Percentiles rank a stretch among this genome's conserved stretches.
Conservation (phyloP, 306 rosid genomes). For the Cucurbita moschata region DNA sequence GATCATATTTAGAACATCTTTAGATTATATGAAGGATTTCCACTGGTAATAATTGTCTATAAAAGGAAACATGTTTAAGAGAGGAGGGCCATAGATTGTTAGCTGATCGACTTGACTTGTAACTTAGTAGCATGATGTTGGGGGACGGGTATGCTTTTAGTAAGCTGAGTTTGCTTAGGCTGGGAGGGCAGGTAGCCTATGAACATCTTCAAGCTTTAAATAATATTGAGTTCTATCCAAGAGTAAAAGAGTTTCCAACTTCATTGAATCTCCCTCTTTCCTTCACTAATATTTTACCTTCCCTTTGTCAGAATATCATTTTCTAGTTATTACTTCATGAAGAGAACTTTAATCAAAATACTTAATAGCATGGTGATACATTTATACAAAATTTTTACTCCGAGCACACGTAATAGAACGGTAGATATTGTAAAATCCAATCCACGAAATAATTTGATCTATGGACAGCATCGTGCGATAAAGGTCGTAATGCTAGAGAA, state of each 20-base stretch:
- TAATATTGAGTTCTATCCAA: not conserved
- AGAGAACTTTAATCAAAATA: too few species aligned
- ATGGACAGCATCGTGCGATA: not conserved
- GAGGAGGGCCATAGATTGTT: too few species aligned
- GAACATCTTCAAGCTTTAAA: not conserved
- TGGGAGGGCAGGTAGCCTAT: not conserved
- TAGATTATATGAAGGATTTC: not conserved
- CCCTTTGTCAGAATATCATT: not conserved
- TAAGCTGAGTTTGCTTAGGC: not conserved
- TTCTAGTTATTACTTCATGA: not conserved
- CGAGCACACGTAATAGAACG: too few species aligned
- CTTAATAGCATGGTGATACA: too few species aligned
- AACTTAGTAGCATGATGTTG: too few species aligned
- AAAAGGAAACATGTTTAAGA: too few species aligned
- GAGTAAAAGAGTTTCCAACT: not conserved
- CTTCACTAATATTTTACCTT: not conserved
- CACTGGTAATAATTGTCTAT: too few species aligned
- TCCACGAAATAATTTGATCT: too few species aligned
- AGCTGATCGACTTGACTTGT: too few species aligned
- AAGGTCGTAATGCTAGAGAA: not conserved
- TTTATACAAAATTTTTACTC: too few species aligned
- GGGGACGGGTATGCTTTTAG: not conserved
- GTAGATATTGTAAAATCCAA: too few species aligned
- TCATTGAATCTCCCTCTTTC: not conserved
- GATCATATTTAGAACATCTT: not conserved